A percentile compares a stretch with the other conserved stretches of the same genome.
phyloP scores from a whole-genome alignment of 2,329 filamentous ascomycete genomes.

The Exophiala sideris region DNA sequence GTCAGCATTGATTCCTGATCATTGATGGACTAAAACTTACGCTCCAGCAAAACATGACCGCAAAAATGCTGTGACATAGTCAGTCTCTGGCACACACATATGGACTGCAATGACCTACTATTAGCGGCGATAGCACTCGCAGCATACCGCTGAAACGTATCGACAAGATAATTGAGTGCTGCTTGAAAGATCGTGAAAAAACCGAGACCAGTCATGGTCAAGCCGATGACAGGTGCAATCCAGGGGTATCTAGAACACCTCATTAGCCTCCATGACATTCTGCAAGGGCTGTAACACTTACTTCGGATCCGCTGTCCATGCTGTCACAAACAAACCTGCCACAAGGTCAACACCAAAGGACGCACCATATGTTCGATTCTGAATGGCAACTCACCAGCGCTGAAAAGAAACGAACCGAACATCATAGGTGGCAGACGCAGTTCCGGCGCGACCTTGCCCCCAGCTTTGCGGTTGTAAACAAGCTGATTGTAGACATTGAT shows the following conservation, averaged over 20 bases:
- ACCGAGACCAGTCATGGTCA: conserved; percentile 39
- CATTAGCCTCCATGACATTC: not conserved
- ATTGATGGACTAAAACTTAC: conserved; percentile 2
- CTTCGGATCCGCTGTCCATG: conserved; percentile 52
- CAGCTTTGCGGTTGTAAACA: conserved; percentile 29
- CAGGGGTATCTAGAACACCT: conserved; percentile 31
- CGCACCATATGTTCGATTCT: too few species aligned
- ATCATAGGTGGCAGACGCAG: conserved; percentile 52
- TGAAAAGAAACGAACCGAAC: conserved; percentile 48
- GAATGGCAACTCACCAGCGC: conserved; percentile 33
- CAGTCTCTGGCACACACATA: not conserved
- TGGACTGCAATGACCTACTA: conserved; percentile 18
- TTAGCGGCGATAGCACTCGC: conserved; percentile 45
- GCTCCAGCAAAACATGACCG: conserved; percentile 46
- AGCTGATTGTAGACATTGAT: conserved; percentile 44
- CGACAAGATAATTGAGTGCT: conserved; percentile 43
- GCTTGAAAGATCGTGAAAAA: conserved; percentile 43
- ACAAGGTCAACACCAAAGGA: not conserved
- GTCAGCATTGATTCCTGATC: not conserved
- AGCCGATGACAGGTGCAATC: conserved; percentile 38
- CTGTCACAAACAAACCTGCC: conserved; percentile 57
- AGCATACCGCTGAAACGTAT: conserved; percentile 43
- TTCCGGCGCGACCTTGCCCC: conserved; percentile 38
- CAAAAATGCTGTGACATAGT: conserved; percentile 35
- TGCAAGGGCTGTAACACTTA: not conserved